Conservation (phyloP, 257 asterid genomes). For the Ehretia macrophylla region DNA sequence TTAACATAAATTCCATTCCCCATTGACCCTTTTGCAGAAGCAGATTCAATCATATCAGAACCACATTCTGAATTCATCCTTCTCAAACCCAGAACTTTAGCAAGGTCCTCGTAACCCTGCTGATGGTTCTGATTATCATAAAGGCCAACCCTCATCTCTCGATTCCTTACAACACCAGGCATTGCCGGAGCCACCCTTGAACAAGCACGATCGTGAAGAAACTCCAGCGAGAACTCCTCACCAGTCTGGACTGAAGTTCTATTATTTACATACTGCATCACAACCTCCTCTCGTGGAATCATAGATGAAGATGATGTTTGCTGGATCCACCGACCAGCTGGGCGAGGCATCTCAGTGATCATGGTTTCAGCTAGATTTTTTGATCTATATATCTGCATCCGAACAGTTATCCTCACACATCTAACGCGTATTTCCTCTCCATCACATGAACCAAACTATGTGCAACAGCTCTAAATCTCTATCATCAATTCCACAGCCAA, state of each 20-base stretch:
- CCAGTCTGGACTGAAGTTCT: slow-evolving; percentile 49
- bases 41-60: slow-evolving; percentile 42
- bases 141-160: slow-evolving; percentile 29
- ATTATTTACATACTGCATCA: slow-evolving; percentile 26
- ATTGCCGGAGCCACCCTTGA: slow-evolving; percentile 33
- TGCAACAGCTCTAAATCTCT: no score
- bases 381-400: slow-evolving; percentile 14
- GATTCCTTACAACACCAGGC: slow-evolving; percentile 22
- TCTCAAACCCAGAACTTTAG: slow-evolving; percentile 52
- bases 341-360: slow-evolving; percentile 31
- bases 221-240: slow-evolving; percentile 50
- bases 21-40: slow-evolving; percentile 52
- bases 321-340: slow-evolving; percentile 34
- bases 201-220: slow-evolving; percentile 45
- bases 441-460: neutral
- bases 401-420: neutral
- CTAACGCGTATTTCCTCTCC: neutral
- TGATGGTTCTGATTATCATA: slow-evolving; percentile 32
- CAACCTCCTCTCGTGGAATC: slow-evolving; percentile 18
- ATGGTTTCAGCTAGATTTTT: slow-evolving; percentile 33
- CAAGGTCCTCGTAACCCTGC: slow-evolving; percentile 54
- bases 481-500: neutral
- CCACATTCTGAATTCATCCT: slow-evolving; percentile 66
- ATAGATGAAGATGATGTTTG: slow-evolving; percentile 30
- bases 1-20: slow-evolving; percentile 33